These are phyloP conservation scores for Colletotrichum sp. DNA, from an alignment of 2,329 filamentous ascomycete species.

Conservation along the genomic window DNA sequence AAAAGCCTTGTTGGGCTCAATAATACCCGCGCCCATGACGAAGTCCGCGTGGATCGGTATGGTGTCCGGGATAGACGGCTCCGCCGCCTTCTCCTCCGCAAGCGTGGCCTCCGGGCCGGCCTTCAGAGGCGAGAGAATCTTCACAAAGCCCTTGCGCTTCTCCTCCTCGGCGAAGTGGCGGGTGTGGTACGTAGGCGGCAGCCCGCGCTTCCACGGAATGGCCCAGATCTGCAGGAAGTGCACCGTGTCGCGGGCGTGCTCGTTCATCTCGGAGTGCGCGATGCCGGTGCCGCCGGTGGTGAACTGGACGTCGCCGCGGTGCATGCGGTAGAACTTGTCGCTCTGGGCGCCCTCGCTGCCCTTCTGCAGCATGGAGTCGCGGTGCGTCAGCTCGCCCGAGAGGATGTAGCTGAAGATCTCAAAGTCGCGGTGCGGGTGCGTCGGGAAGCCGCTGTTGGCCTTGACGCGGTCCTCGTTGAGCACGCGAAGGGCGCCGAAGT, in stretches of 20 bases:
- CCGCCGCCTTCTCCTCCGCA: slow-evolving; percentile 67
- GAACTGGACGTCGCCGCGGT: slow-evolving; percentile 85
- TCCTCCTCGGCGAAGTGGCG: slow-evolving; percentile 73
- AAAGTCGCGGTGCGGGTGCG: slow-evolving; percentile 84
- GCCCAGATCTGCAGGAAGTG: slow-evolving; percentile 94
- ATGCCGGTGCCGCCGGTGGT: slow-evolving; percentile 85
- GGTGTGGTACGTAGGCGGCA: slow-evolving; percentile 80
- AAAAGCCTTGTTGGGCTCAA: slow-evolving; percentile 69
- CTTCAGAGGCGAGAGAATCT: slow-evolving; percentile 78
- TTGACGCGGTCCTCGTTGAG: slow-evolving; percentile 89
- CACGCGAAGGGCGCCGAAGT: slow-evolving; percentile 80
- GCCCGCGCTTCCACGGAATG: slow-evolving; percentile 74
- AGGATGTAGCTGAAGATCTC: slow-evolving; percentile 91
- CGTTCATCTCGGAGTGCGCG: slow-evolving; percentile 83
- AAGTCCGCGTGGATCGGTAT: slow-evolving; percentile 88
- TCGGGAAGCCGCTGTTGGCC: slow-evolving; percentile 78
- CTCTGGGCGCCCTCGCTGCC: slow-evolving; percentile 62
- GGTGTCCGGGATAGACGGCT: slow-evolving; percentile 65
- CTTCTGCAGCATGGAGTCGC: slow-evolving; percentile 82
- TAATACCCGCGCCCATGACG: slow-evolving; percentile 79
- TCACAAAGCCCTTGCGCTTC: slow-evolving; percentile 74
- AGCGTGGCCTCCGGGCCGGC: slow-evolving; percentile 66
- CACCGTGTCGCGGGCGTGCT: slow-evolving; percentile 71
- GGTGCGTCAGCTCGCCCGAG: slow-evolving; percentile 85
- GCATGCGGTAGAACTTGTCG: slow-evolving; percentile 73